Conservation (phyloP, 306 rosid species). For the Dalbergia cultrata region DNA sequence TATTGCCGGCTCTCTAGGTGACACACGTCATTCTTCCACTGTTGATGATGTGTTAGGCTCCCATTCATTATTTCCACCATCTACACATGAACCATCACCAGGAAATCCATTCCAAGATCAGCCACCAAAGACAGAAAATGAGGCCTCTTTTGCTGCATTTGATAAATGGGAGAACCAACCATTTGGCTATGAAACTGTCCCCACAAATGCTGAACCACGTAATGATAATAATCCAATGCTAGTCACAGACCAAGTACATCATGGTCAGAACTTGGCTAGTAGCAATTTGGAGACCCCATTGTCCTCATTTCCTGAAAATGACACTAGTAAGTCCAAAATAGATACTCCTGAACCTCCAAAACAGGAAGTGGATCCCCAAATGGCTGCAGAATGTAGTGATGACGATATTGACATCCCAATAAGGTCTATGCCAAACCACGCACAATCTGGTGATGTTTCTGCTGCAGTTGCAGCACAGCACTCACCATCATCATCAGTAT, state of each 20-base stretch:
- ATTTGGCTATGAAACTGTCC: neutral
- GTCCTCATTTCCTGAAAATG: neutral
- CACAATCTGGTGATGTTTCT: conserved; percentile 41
- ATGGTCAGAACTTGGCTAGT: neutral
- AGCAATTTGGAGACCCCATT: conserved; percentile 4
- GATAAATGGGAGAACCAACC: conserved; percentile 24
- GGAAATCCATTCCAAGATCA: conserved; percentile 14
- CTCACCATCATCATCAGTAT: conserved; percentile 5
- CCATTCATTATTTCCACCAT: neutral
- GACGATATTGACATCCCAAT: conserved; percentile 23
- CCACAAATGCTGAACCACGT: conserved; percentile 10
- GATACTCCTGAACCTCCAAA: neutral
- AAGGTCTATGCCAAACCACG: neutral
- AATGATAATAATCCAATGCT: neutral
- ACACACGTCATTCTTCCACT: neutral
- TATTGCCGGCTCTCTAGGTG: neutral
- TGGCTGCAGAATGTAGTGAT: conserved; percentile 27
- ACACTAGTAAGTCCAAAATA: neutral
- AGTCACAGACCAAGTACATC: conserved; percentile 35
- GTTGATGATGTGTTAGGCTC: neutral
- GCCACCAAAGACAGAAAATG: neutral
- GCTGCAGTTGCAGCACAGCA: conserved; percentile 1
- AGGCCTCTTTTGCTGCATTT: neutral
- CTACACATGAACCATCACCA: neutral
- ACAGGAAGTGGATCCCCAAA: neutral